A percentile compares a stretch with the other conserved stretches of the same genome.
These are phyloP conservation scores for Huntiella abstrusa DNA, from an alignment of 2,329 filamentous ascomycete species.

Conservation along the genomic window DNA sequence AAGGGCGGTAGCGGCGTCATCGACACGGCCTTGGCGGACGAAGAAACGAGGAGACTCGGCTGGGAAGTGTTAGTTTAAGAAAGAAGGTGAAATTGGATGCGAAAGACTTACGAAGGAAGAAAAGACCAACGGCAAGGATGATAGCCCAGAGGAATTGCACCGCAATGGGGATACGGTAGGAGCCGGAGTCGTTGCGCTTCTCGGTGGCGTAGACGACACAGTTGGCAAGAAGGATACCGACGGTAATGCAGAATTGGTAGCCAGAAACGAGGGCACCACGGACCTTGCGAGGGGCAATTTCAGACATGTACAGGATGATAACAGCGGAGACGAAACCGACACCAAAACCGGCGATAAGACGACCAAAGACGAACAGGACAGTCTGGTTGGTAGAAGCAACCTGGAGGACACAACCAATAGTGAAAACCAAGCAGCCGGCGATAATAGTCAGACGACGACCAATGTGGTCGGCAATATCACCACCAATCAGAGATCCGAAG, in stretches of 20 bases:
- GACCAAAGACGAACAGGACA: slow-evolving; percentile 49
- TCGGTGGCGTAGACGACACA: slow-evolving; percentile 57
- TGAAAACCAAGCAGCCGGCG: slow-evolving; percentile 52
- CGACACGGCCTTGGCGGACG: slow-evolving; percentile 57
- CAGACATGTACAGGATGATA: slow-evolving; percentile 75
- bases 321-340: slow-evolving; percentile 67
- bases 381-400: slow-evolving; percentile 29
- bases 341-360: slow-evolving; percentile 57
- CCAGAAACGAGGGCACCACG: slow-evolving; percentile 61
- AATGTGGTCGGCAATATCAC: slow-evolving; percentile 57
- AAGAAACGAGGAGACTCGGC: slow-evolving; percentile 71
- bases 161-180: slow-evolving; percentile 64
- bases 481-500: slow-evolving; percentile 58
- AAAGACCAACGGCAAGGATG: slow-evolving; percentile 52
- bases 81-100: background rate
- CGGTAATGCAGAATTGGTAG: slow-evolving; percentile 69
- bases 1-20: slow-evolving; percentile 43
- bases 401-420: slow-evolving; percentile 49
- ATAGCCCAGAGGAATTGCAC: slow-evolving; percentile 68
- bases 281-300: slow-evolving; percentile 57
- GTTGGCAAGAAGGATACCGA: slow-evolving; percentile 58
- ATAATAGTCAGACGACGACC: slow-evolving; percentile 58
- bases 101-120: slow-evolving; percentile 38
- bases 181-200: slow-evolving; percentile 38
- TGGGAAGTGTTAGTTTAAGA: background rate